A percentile compares a stretch with the other conserved stretches of the same genome.
Evolutionary conservation across 1,284 basidiomycete genomes (phyloP).

Genomic region (Boletus coffeatus): DNA sequence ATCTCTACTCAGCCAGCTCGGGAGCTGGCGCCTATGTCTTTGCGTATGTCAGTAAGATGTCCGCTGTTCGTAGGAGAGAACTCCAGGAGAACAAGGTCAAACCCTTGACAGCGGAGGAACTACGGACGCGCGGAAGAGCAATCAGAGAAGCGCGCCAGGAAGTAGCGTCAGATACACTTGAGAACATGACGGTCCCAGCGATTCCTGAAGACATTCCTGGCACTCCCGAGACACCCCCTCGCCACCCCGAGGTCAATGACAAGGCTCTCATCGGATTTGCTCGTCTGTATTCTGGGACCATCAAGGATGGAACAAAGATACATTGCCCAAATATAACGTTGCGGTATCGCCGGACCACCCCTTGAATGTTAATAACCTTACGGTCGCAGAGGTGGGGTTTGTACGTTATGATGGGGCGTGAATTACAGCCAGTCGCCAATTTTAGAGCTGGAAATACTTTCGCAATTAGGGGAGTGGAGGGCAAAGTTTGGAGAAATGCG

Average conservation of each 20-base stretch:
- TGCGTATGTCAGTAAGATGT: conserved; percentile 98
- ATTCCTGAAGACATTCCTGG: conserved; percentile 16
- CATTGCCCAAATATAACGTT: conserved; percentile 89
- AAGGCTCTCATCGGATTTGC: conserved; percentile 90
- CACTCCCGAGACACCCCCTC: conserved; percentile 7
- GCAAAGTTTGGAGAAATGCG: conserved; percentile 86
- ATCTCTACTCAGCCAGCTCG: conserved; percentile 75
- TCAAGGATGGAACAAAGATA: conserved; percentile 63
- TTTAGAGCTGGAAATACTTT: conserved; percentile 97
- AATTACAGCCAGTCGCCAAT: conserved; percentile 77
- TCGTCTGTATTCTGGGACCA: conserved; percentile 86
- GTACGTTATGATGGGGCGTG: conserved; percentile 98
- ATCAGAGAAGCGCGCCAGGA: conserved; percentile 49
- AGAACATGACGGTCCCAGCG: conserved; percentile 19
- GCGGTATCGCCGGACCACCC: conserved; percentile 62
- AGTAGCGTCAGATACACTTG: conserved; percentile 28
- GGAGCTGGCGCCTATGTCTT: conserved; percentile 57
- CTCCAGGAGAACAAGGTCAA: conserved; percentile 83
- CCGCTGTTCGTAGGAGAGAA: conserved; percentile 77
- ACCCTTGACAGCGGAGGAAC: conserved; percentile 80
- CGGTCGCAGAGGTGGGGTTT: conserved; percentile 67
- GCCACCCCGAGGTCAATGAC: conserved; percentile 24
- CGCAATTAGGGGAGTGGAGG: conserved; percentile 87
- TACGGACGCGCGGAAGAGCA: conserved; percentile 66
- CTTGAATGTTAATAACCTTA: conserved; percentile 65